These are phyloP conservation scores for Tubosaeta brunneosetosa DNA, from an alignment of 768 basidiomycete species.

Conservation along the genomic window DNA sequence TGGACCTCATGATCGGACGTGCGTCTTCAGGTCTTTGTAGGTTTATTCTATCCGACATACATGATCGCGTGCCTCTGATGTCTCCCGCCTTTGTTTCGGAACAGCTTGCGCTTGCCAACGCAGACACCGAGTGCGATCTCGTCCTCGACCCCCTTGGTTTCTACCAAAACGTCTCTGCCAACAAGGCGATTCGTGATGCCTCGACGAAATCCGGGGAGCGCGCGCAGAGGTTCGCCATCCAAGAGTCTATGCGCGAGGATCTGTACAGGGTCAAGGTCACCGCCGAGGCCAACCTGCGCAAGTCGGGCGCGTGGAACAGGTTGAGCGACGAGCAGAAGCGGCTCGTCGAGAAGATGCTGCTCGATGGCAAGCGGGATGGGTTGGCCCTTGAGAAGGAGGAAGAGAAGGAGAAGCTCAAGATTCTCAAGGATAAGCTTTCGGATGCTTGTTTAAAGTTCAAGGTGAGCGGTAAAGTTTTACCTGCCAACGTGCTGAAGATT, in stretches of 20 bases:
- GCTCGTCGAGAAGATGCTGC: constrained; percentile 75
- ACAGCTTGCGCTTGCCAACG: constrained; percentile 54
- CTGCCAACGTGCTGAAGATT: not conserved
- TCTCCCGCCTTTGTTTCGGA: not conserved
- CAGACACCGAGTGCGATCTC: constrained; percentile 51
- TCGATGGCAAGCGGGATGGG: constrained; percentile 78
- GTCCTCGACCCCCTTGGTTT: constrained; percentile 64
- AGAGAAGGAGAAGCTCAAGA: constrained; percentile 46
- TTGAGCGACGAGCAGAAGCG: constrained; percentile 66
- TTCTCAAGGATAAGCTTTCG: constrained; percentile 72
- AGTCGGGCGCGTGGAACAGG: constrained; percentile 55
- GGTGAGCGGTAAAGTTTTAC: constrained; percentile 39
- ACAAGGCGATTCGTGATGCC: constrained; percentile 75
- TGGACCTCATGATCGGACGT: not conserved
- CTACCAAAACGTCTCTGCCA: constrained; percentile 77
- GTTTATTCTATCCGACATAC: constrained; percentile 25
- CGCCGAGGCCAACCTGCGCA: constrained; percentile 65
- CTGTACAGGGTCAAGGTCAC: constrained; percentile 68
- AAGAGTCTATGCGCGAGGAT: constrained; percentile 77
- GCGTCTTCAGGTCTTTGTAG: constrained; percentile 59
- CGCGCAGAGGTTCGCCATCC: constrained; percentile 66
- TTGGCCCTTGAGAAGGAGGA: constrained; percentile 65
- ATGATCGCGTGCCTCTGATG: not conserved
- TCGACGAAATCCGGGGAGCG: constrained; percentile 71
- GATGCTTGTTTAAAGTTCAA: constrained; percentile 74